Evolutionary conservation across 495 filamentous ascomycete species (phyloP).

Genomic region (Neurospora sp.): DNA sequence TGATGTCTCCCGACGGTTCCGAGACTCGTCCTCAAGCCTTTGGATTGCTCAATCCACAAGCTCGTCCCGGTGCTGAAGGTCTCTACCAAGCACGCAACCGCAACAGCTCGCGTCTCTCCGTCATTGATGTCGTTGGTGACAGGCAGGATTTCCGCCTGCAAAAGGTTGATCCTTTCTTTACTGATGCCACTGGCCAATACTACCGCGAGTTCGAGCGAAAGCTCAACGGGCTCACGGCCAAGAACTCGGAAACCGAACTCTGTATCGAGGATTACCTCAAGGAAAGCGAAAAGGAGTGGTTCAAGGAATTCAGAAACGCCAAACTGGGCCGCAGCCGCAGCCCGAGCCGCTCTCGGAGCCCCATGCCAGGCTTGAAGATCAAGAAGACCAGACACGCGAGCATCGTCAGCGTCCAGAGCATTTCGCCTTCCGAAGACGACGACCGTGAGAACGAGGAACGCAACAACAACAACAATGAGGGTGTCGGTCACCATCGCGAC

Average conservation of each 20-base stretch:
- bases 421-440: constrained; percentile 16
- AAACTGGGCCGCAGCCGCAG: constrained; percentile 28
- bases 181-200: constrained; percentile 49
- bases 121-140: constrained; percentile 9
- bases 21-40: constrained; percentile 11
- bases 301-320: constrained; percentile 43
- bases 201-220: constrained; percentile 45
- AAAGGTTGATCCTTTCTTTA: constrained; percentile 57
- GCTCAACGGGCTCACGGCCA: constrained; percentile 41
- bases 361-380: constrained; percentile 7
- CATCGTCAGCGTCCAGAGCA: constrained; percentile 22
- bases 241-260: constrained; percentile 45
- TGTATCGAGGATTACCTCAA: constrained; percentile 55
- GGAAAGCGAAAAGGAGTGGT: constrained; percentile 56
- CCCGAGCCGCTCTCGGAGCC: constrained; percentile 9
- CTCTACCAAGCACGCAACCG: constrained; percentile 12
- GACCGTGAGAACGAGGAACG: constrained; percentile 9
- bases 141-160: constrained; percentile 37
- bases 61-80: constrained; percentile 8
- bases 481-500: constrained; percentile 8
- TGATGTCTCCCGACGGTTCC: constrained; percentile 16
- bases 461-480: constrained; percentile 21
- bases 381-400: constrained; percentile 17
- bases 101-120: constrained; percentile 16
- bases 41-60: constrained; percentile 9